Evolutionary conservation across 2,329 filamentous ascomycete genomes (phyloP).

Genomic region (Monilinia polystroma): DNA sequence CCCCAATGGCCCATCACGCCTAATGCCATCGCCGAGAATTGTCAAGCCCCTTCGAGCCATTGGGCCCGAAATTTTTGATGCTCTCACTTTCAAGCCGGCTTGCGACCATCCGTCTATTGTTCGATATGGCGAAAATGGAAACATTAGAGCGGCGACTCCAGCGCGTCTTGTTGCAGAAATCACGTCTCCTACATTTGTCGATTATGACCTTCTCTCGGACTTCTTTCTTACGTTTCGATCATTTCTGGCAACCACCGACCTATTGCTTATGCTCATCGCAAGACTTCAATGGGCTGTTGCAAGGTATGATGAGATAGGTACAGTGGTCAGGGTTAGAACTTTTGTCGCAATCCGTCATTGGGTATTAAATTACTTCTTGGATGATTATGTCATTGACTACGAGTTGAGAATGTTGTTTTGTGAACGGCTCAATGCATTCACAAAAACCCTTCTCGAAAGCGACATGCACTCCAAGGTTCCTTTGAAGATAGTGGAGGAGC

Average conservation of each 20-base stretch:
- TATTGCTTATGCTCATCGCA: constrained; percentile 81
- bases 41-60: constrained; percentile 45
- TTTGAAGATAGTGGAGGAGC: constrained; percentile 84
- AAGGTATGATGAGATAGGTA: constrained; percentile 77
- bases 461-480: constrained; percentile 51
- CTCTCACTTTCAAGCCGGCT: constrained; percentile 72
- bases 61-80: constrained; percentile 78
- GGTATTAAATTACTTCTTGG: constrained; percentile 96
- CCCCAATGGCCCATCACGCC: constrained; percentile 24
- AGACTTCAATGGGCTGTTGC: constrained; percentile 83
- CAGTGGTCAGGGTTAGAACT: constrained; percentile 90
- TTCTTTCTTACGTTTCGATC: constrained; percentile 95
- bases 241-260: constrained; percentile 73
- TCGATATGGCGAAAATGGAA: constrained; percentile 70
- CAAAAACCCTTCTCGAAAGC: constrained; percentile 53
- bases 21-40: constrained; percentile 27
- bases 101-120: constrained; percentile 80
- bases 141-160: constrained; percentile 86
- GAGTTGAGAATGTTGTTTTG: constrained; percentile 76
- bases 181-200: constrained; percentile 90
- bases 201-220: constrained; percentile 95
- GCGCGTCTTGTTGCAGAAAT: constrained; percentile 92
- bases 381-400: constrained; percentile 83
- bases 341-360: constrained; percentile 96
- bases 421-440: constrained; percentile 69